Conservation (phyloP, 2,329 filamentous ascomycete genomes). For the Amesomyces nigricolor region DNA sequence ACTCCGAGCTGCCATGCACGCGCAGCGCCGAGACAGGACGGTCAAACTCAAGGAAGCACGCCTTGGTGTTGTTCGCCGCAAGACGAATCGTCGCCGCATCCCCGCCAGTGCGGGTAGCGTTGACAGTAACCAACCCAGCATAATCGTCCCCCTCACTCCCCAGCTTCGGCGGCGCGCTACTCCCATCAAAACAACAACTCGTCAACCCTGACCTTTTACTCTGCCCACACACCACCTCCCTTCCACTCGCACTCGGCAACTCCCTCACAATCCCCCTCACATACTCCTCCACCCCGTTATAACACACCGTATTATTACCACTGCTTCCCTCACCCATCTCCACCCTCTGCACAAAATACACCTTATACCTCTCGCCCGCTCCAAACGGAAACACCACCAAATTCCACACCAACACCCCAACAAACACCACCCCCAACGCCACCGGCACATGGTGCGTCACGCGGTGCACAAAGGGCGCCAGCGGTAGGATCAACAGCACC, state of each 20-base stretch:
- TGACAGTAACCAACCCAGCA: conserved; percentile 59
- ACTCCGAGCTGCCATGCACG: conserved; percentile 54
- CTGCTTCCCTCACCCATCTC: conserved; percentile 62
- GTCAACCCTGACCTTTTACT: conserved; percentile 45
- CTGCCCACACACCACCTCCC: conserved; percentile 49
- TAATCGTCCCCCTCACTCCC: conserved; percentile 41
- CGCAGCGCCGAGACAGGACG: conserved; percentile 58
- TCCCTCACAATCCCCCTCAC: conserved; percentile 64
- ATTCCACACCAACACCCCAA: conserved; percentile 78
- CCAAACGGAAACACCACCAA: conserved; percentile 86
- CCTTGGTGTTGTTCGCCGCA: conserved; percentile 67
- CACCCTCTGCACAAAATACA: conserved; percentile 78
- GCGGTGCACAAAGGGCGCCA: conserved; percentile 80
- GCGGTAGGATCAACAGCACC: conserved; percentile 66
- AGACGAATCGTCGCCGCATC: conserved; percentile 60
- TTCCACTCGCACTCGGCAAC: conserved; percentile 64
- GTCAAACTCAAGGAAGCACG: conserved; percentile 69
- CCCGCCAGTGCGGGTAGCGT: conserved; percentile 41
- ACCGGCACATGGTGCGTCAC: conserved; percentile 76
- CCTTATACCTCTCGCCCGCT: conserved; percentile 69
- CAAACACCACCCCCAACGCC: conserved; percentile 66
- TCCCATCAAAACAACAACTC: conserved; percentile 67
- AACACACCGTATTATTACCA: conserved; percentile 57
- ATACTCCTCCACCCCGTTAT: conserved; percentile 62
- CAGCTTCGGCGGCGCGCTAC: conserved; percentile 55